phyloP scores from a whole-genome alignment of 257 asterid species.

The Lavandula angustifolia region DNA sequence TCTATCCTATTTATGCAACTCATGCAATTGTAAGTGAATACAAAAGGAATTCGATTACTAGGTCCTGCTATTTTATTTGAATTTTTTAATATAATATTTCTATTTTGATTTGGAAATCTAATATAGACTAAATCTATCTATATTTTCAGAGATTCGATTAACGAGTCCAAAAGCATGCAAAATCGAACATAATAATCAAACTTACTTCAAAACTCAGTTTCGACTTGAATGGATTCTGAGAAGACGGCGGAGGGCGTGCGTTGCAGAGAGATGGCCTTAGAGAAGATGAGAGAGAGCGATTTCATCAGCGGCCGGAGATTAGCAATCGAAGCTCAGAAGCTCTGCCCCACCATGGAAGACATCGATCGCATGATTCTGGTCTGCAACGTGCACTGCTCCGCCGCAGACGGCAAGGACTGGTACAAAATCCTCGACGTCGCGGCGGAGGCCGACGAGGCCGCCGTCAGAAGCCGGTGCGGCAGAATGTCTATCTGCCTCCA shows the following conservation, averaged over 20 bases:
- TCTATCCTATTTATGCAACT: no score
- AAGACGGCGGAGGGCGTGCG: constrained; percentile 47
- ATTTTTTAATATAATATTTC: no score
- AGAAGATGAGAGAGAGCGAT: constrained; percentile 53
- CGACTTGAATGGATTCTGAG: constrained; percentile 43
- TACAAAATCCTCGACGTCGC: constrained; percentile 51
- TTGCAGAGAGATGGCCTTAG: constrained; percentile 50
- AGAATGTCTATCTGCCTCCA: constrained; percentile 57
- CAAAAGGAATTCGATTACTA: no score
- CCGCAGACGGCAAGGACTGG: constrained; percentile 53
- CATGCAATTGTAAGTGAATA: no score
- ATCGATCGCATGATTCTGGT: constrained; percentile 48
- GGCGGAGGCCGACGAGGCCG: constrained; percentile 49
- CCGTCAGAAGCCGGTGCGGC: constrained; percentile 47
- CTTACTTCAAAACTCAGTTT: background rate
- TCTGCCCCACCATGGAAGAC: constrained; percentile 42
- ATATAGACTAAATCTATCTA: no score
- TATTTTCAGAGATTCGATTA: no score
- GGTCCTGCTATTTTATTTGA: no score
- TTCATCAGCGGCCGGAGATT: constrained; percentile 44
- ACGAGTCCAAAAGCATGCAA: no score
- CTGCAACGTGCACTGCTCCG: constrained; percentile 63
- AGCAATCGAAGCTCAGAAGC: constrained; percentile 49
- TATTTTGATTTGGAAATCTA: no score
- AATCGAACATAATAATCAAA: no score